Evolutionary conservation across 352 stramenopile genomes (phyloP), one percentile per base, ranked within the genome.

Genomic region (Thraustotheca clavata): DNA sequence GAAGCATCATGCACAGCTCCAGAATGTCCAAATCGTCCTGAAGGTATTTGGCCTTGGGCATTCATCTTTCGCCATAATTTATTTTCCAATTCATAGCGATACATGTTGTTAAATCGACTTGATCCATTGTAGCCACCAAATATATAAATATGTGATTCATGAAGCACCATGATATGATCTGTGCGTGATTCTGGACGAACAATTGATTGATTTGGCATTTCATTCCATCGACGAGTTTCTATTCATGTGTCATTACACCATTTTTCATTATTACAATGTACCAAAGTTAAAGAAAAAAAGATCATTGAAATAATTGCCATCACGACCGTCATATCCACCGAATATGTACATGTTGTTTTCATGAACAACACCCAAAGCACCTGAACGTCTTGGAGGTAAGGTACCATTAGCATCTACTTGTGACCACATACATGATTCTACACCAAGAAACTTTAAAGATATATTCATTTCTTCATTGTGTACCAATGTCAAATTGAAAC

Each of bases 231-330:
- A 60, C 83, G 71, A 3, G 67, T 67, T 67, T 78, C 68, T 87
- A 60, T 70, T 26, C 11, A 35, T 27, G 5, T n/a, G 9, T 16
- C 8, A 38, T 16, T 50, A 61, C 16, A 24, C 11, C 5, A 8
- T 9, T 2, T 18, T 24, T 26, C 9, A 9, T 11, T 43, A 24
- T n/a, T 27, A 41, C 49, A 49, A 31, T 24, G 59, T 68, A 86
- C 75, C 80, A 62, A 95, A 91, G 74, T 94, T 86, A 65, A 93
- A 93, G 69, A 76, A 91, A 72, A 83, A 93, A 16, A 95, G 70
- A 43, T 95, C 86, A 62, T 92, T 93, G 69, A 91, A 95, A 67
- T 94, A 95, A 72, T 92, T 93, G 59, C 83, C 86, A 49, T 94
- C 84, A 32, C 86, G 83, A 29, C 86, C 86, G 55, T 95, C 84